Percentiles rank a stretch among this genome's conserved stretches.
Conservation (phyloP, 768 basidiomycete genomes). For the Amanita fuliginea region DNA sequence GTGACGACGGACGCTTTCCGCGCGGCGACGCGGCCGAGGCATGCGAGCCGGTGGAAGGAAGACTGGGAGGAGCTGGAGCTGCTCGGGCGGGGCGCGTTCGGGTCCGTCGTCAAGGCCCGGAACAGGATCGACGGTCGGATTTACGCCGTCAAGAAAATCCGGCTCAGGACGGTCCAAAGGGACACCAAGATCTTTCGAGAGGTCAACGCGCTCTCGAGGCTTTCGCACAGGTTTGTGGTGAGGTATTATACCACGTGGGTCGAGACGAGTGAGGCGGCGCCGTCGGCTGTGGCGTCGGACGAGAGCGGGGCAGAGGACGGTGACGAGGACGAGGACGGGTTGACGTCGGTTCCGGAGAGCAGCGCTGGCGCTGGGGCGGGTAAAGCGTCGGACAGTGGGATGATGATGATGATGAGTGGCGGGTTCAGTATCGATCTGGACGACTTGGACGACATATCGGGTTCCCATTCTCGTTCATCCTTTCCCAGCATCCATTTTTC, state of each 20-base stretch:
- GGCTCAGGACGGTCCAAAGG: constrained; percentile 63
- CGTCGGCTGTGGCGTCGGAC: constrained; percentile 38
- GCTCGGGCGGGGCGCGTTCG: constrained; percentile 81
- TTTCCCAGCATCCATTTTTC: constrained; percentile 87
- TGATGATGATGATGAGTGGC: constrained; percentile 26
- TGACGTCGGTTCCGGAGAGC: constrained; percentile 36
- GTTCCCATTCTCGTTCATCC: constrained; percentile 33
- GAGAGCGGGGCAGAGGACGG: constrained; percentile 34
- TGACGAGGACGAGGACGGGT: constrained; percentile 23
- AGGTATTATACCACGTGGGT: constrained; percentile 90
- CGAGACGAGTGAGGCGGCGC: constrained; percentile 47
- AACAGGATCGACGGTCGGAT: constrained; percentile 81
- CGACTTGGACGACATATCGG: constrained; percentile 50
- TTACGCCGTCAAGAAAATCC: constrained; percentile 84
- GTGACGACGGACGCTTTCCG: constrained; percentile 44
- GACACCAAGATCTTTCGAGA: constrained; percentile 87
- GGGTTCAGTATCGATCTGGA: constrained; percentile 57
- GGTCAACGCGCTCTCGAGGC: constrained; percentile 77
- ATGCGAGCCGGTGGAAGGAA: constrained; percentile 77
- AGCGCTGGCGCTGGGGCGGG: constrained; percentile 7
- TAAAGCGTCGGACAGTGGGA: constrained; percentile 1
- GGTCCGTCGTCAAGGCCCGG: constrained; percentile 89
- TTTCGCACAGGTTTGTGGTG: constrained; percentile 86
- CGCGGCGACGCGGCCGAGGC: constrained; percentile 25
- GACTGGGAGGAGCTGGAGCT: constrained; percentile 93